Base-by-base conservation (phyloP, 495 filamentous ascomycete genomes). In the Pseudoneurospora amorphoporcata region DNA sequence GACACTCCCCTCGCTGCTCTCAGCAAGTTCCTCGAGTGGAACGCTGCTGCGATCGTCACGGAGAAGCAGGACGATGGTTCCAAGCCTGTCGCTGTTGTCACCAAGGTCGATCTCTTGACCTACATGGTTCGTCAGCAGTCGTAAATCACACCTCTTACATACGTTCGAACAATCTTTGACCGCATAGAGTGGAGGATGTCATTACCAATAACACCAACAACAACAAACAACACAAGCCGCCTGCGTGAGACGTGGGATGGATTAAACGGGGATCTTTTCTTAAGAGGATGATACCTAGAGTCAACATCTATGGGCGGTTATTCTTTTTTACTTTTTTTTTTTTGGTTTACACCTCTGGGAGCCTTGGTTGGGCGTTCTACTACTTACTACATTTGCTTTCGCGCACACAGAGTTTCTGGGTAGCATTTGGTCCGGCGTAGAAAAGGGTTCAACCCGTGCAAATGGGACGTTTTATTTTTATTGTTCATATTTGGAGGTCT, bases 11-110 rank as follows among this genome's bases (percentile, higher is more conserved):
- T 99, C 40, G 88, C 87, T 71, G 92, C 92, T 47, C 83, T 99
- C 43, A 94, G 92, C 80, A 87, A 91, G 69, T 99, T 99, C 84
- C 93, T 99, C 76, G 94, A 97, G 82, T 98, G 96, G 92, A 98
- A 98, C 81, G 94, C 91, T 77, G 94, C 95, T 16, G 96, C 95
- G 3, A 87, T 98, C 69, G 93, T 98, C 1, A 98, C 94, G 14
- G 93, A 98, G 80, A 83, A 81, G 73, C 83, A 81, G 43, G 84
- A 83, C 73, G 88, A 84, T 32, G 85, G 86, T 37, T 81, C 76
- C 58, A 84, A 90, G 83, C 94, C 96, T 7, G 85, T 94, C 41
- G 95, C 96, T 19, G 89, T 99, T 9, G 95, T 94, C 4, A 98
- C 95, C 39, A 99, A 99, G 87, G 95, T 99, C 19, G 95, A 99